phyloP scores from a whole-genome alignment of 2,329 filamentous ascomycete species.

The Dactylellina drechsleri region DNA sequence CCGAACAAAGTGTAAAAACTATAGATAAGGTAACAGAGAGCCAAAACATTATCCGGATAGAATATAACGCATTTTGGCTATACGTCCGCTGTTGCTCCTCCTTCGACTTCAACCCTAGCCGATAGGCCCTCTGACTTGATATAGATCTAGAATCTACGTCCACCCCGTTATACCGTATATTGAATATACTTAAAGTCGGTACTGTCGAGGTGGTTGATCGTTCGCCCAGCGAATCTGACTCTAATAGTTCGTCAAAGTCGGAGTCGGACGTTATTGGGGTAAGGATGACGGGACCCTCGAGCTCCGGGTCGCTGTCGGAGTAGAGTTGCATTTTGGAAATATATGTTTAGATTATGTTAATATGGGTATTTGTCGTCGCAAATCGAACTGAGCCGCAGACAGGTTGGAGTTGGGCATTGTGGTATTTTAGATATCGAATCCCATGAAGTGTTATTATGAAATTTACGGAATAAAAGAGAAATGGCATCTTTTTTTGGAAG shows the following conservation, averaged over 20 bases:
- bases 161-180: constrained; percentile 13
- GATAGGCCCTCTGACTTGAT: not conserved
- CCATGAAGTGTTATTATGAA: not conserved
- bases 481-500: not conserved
- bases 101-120: not conserved
- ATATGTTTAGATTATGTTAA: constrained; percentile 19
- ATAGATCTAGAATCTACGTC: not conserved
- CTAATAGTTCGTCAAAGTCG: constrained; percentile 44
- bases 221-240: constrained; percentile 48
- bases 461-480: not conserved
- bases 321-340: constrained; percentile 26
- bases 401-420: not conserved
- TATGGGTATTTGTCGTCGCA: not conserved
- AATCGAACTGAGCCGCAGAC: not conserved
- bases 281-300: constrained; percentile 22
- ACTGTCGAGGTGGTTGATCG: constrained; percentile 48
- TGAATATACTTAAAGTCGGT: constrained; percentile 21
- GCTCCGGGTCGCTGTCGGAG: constrained; percentile 22
- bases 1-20: not conserved
- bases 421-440: not conserved
- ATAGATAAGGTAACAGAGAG: constrained; percentile 14
- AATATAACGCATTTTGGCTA: not conserved
- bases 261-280: constrained; percentile 42
- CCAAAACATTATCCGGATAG: constrained; percentile 17
- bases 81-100: not conserved